phyloP scores from a whole-genome alignment of 805 yeast genomes.

The Metschnikowia noctiluminum region DNA sequence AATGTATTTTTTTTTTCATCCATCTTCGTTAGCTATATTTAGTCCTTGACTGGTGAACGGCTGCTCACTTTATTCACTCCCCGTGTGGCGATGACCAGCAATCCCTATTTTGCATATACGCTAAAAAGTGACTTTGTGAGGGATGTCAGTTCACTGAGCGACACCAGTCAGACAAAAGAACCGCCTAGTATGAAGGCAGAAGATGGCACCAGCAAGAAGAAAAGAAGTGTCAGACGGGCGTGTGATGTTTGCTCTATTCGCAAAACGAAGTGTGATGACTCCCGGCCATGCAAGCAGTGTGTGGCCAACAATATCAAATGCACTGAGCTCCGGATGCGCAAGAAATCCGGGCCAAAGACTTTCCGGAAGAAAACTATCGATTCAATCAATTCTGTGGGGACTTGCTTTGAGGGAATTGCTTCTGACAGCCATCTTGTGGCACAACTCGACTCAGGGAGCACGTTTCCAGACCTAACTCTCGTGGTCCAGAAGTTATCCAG shows the following conservation, averaged over 20 bases:
- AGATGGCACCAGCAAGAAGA: background rate
- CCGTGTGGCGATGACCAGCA: conserved; percentile 4
- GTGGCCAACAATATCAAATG: conserved; percentile 33
- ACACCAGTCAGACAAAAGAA: background rate
- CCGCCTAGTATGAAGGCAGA: conserved; percentile 2
- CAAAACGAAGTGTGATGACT: conserved; percentile 37
- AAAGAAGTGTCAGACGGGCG: conserved; percentile 27
- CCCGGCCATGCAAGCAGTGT: conserved; percentile 40
- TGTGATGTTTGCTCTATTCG: conserved; percentile 44
- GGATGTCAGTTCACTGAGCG: conserved; percentile 1
- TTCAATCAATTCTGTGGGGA: conserved; percentile 22
- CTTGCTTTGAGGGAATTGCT: background rate
- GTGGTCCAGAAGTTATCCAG: conserved; percentile 2
- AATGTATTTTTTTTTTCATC: no score
- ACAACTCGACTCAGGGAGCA: conserved; percentile 4
- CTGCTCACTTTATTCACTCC: background rate
- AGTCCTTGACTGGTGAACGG: no score
- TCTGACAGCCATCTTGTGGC: background rate
- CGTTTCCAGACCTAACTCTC: conserved; percentile 2
- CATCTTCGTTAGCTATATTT: no score
- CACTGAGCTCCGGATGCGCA: conserved; percentile 35
- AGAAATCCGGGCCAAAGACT: conserved; percentile 42
- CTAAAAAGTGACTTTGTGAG: conserved; percentile 6
- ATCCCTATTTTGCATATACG: conserved; percentile 17
- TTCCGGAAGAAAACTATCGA: conserved; percentile 34